Evolutionary conservation across 495 filamentous ascomycete genomes (phyloP), one percentile per base, ranked within the genome.

Genomic region (Durotheca rogersii): DNA sequence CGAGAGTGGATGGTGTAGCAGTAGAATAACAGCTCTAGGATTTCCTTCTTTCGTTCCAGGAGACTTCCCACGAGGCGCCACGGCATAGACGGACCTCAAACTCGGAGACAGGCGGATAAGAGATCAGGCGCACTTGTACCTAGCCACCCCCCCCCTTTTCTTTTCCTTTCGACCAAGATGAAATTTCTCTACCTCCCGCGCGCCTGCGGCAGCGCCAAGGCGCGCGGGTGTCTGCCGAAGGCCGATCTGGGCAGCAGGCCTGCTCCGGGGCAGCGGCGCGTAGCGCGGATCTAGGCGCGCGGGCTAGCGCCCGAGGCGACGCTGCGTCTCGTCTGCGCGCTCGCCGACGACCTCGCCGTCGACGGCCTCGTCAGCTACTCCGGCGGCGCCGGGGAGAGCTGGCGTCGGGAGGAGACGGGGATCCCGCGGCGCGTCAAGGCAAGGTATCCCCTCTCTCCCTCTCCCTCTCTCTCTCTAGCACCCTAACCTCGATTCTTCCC

Each of bases 341-440:
- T 75, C 12, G 69, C 74, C 6, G 61, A 61, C 7, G 56, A 75
- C 23, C 60, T 61, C 7, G 71, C 72, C 31, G 67, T 75, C n/a
- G 71, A 81, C 12, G 67, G 58, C 2, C 53, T 81, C 11, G 67
- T 79, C 14, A 78, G 74, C 0, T 82, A 80, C 52, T 77, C 72
- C 0, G 80, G 82, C 51, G 80, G 81, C 17, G 75, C 77, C 2
- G 75, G 80, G 50, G 78, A 82, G 53, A 62, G 66, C 16, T 47
- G 65, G 33, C 59, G 68, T 31, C 62, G 56, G 11, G 52, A 67
- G 41, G 57, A 59, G 29, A 57, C 37, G 1, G 79, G 77, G 0
- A 56, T 68, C 3, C 60, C 53, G 1, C 66, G 68, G 16, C 66
- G 69, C n/a, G 68, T 83, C 53, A 81, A 81, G 56, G 65, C 65